These are phyloP conservation scores for Jacaranda copaia DNA, from an alignment of 257 asterid species.

Conservation along the genomic window DNA sequence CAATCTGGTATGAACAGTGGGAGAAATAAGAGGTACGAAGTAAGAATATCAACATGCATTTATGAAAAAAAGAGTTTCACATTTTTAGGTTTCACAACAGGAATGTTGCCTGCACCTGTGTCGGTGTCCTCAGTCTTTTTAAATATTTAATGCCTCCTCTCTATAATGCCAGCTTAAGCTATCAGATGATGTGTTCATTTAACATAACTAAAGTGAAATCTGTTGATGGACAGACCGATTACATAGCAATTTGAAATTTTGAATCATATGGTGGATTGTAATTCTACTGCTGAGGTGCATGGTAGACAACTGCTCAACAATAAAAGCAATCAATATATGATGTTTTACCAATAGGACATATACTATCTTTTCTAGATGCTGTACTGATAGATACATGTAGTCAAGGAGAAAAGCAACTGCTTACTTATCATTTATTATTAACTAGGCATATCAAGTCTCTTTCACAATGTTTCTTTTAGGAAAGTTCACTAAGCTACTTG, in stretches of 20 bases:
- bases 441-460: background rate
- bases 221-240: background rate
- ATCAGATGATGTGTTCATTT: too few relatives aligned
- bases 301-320: background rate
- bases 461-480: background rate
- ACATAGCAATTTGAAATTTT: background rate
- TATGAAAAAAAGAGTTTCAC: too few relatives aligned
- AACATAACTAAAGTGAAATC: background rate
- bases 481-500: background rate
- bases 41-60: too few relatives aligned
- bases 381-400: background rate
- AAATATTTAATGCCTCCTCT: too few relatives aligned
- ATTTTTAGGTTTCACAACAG: too few relatives aligned
- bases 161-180: too few relatives aligned
- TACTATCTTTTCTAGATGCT: background rate
- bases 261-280: constrained; percentile 6
- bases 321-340: background rate
- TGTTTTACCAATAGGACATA: background rate
- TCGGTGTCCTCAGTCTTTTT: too few relatives aligned
- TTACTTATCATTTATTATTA: constrained; percentile 3
- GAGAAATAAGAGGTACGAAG: too few relatives aligned
- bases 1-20: too few relatives aligned
- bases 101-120: too few relatives aligned
- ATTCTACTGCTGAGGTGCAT: background rate
- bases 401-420: background rate